A percentile compares a stretch with the other conserved stretches of the same genome.
Conservation (phyloP, 2,329 filamentous ascomycete genomes). For the Fusarium torreyae region DNA sequence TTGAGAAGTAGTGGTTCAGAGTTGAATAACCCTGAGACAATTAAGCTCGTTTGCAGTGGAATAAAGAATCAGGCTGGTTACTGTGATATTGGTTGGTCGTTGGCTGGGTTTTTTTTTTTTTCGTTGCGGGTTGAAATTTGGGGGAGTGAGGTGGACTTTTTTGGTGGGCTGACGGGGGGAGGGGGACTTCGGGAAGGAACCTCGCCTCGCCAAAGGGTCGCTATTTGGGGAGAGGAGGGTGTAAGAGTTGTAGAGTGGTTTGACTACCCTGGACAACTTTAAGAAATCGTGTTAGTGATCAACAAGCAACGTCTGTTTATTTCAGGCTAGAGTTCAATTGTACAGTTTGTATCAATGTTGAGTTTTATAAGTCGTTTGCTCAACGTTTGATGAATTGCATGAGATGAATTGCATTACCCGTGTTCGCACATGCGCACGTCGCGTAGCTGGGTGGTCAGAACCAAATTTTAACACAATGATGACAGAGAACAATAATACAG, state of each 20-base stretch:
- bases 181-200: constrained; percentile 31
- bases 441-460: too few species aligned
- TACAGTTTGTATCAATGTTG: background rate
- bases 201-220: constrained; percentile 24
- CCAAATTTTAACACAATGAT: too few species aligned
- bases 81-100: background rate
- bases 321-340: too few species aligned
- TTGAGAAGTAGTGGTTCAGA: background rate
- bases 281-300: background rate
- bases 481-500: too few species aligned
- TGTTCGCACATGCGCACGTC: too few species aligned
- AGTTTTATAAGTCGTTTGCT: background rate
- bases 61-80: too few species aligned
- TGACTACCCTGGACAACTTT: constrained; percentile 25
- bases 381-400: background rate
- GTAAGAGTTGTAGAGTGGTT: background rate
- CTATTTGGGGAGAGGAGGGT: background rate
- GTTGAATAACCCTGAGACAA: too few species aligned
- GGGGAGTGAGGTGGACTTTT: constrained; percentile 29
- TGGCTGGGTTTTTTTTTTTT: constrained; percentile 12
- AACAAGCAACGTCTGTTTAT: background rate
- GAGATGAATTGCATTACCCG: too few species aligned
- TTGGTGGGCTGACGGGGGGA: constrained; percentile 34
- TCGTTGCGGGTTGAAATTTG: constrained; percentile 35
- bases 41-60: too few species aligned